A percentile compares a stretch with the other conserved stretches of the same genome.
Evolutionary conservation across 192 early-diverging fungal genomes (phyloP).

Genomic region (Mortierella hygrophila): DNA sequence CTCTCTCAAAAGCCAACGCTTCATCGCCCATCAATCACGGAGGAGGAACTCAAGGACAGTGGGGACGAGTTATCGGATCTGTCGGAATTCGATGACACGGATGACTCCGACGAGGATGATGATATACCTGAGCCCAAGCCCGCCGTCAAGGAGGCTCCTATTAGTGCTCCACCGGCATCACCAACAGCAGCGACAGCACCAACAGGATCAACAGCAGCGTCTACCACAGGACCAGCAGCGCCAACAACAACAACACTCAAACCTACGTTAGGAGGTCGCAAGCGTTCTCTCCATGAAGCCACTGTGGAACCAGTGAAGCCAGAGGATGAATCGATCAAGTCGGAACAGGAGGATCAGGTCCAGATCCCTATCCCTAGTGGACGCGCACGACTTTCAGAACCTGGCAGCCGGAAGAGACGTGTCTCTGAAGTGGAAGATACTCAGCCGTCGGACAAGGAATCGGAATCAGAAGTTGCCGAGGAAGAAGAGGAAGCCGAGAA

Average conservation of each 20-base stretch:
- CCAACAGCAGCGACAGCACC: neutral
- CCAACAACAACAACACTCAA: slow-evolving; percentile 3
- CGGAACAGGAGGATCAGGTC: slow-evolving; percentile 25
- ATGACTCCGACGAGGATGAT: slow-evolving; percentile 53
- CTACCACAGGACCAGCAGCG: neutral
- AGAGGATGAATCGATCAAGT: slow-evolving; percentile 16
- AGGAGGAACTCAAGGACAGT: slow-evolving; percentile 52
- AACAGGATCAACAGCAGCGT: neutral
- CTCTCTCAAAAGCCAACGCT: slow-evolving; percentile 38
- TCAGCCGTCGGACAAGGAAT: slow-evolving; percentile 32
- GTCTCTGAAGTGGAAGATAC: slow-evolving; percentile 15
- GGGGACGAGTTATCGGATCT: slow-evolving; percentile 53
- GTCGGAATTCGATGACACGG: slow-evolving; percentile 51
- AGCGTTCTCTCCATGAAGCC: slow-evolving; percentile 30
- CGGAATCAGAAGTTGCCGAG: slow-evolving; percentile 31
- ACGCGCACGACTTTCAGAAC: slow-evolving; percentile 24
- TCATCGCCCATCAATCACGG: slow-evolving; percentile 36
- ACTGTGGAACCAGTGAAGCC: slow-evolving; percentile 8
- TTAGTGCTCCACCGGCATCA: neutral
- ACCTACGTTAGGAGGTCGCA: slow-evolving; percentile 21
- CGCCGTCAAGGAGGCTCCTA: slow-evolving; percentile 9
- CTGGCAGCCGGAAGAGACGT: slow-evolving; percentile 11
- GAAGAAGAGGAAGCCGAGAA: slow-evolving; percentile 36
- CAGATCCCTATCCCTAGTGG: slow-evolving; percentile 27
- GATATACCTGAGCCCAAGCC: slow-evolving; percentile 13